Percentiles rank a stretch among this genome's conserved stretches.
phyloP scores from a whole-genome alignment of 805 yeast species.

The Yamadazyma laniorum region DNA sequence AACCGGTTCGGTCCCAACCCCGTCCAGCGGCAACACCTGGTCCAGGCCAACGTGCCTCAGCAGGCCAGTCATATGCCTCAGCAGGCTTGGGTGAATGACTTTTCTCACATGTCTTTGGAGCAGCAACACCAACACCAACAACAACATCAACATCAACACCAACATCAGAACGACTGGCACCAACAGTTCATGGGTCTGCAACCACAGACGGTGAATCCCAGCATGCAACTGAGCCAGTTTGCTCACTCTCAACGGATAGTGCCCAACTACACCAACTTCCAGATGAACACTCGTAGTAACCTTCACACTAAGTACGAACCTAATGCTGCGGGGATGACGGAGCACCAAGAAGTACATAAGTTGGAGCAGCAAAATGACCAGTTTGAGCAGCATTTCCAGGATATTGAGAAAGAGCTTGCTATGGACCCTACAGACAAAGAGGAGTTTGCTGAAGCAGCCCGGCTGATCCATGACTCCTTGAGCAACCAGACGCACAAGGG shows the following conservation, averaged over 20 bases:
- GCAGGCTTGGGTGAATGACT: conserved; percentile 31
- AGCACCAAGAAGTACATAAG: conserved; percentile 29
- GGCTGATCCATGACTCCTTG: conserved; percentile 32
- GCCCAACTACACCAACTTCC: conserved; percentile 9
- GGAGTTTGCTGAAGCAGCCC: conserved; percentile 40
- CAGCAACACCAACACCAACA: conserved; percentile 15
- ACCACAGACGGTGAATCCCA: conserved; percentile 1
- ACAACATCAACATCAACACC: conserved; percentile 7
- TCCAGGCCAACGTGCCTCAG: conserved; percentile 6
- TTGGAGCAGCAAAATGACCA: conserved; percentile 23
- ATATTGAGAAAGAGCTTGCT: conserved; percentile 18
- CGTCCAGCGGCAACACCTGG: conserved; percentile 8
- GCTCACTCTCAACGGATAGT: too few species aligned
- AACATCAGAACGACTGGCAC: conserved; percentile 1
- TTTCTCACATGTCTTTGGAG: conserved; percentile 22
- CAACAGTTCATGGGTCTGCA: conserved; percentile 9
- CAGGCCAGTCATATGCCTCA: conserved; percentile 5
- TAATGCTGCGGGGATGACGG: conserved; percentile 15
- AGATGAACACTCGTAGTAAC: conserved; percentile 20
- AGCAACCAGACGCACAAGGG: conserved; percentile 13
- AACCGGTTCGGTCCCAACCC: conserved; percentile 11
- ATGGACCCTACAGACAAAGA: conserved; percentile 25
- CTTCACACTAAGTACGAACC: conserved; percentile 17
- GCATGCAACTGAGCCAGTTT: too few species aligned
- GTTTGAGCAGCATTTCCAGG: conserved; percentile 35